Conservation (phyloP, 495 filamentous ascomycete species). For the Saxophila tyrrhenica region DNA sequence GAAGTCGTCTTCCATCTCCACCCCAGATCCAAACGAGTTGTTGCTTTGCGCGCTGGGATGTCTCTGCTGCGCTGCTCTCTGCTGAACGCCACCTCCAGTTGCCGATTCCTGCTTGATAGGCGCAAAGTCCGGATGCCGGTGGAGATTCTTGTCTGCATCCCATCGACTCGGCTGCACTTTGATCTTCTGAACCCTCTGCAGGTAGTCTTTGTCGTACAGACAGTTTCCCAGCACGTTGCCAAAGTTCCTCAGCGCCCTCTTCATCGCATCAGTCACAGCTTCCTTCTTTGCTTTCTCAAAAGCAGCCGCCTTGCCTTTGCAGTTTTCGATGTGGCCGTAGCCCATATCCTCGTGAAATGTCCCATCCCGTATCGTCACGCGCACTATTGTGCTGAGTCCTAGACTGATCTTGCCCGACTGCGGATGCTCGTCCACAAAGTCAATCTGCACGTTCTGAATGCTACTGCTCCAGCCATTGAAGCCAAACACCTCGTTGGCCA, state of each 20-base stretch:
- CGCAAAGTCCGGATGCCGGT: conserved; percentile 67
- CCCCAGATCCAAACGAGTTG: conserved; percentile 9
- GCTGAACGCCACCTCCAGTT: conserved; percentile 20
- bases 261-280: conserved; percentile 86
- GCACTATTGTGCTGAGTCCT: conserved; percentile 76
- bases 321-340: conserved; percentile 91
- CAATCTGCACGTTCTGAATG: conserved; percentile 79
- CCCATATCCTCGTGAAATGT: conserved; percentile 96
- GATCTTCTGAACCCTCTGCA: conserved; percentile 70
- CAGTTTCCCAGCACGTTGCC: conserved; percentile 96
- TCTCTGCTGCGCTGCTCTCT: conserved; percentile 4
- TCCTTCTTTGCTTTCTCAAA: conserved; percentile 99
- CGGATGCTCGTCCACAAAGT: conserved; percentile 67
- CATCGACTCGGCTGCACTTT: conserved; percentile 60
- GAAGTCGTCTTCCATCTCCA: conserved; percentile 51
- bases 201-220: conserved; percentile 91
- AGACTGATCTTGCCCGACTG: conserved; percentile 59
- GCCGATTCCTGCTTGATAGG: conserved; percentile 47
- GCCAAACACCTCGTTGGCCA: conserved; percentile 96
- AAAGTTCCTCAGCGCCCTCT: conserved; percentile 80
- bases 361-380: conserved; percentile 81
- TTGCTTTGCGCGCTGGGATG: conserved; percentile 17
- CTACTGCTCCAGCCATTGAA: conserved; percentile 97
- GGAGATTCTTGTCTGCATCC: conserved; percentile 54
- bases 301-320: conserved; percentile 81